A percentile compares a stretch with the other conserved stretches of the same genome.
Evolutionary conservation across 176 grass and related monocot genomes (phyloP).

Genomic region (Oryza meridionalis): DNA sequence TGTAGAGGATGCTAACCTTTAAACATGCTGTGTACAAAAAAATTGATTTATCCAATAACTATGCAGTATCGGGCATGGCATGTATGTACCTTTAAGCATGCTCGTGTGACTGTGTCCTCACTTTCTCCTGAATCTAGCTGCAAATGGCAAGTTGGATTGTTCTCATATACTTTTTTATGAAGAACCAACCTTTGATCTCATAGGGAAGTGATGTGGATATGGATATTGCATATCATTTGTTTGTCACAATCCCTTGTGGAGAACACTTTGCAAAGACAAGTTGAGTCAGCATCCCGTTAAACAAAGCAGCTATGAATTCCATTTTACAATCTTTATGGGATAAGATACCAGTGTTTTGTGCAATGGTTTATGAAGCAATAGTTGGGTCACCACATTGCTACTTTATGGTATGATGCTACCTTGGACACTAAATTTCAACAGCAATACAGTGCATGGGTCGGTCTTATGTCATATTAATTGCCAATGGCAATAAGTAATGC

Average conservation of each 20-base stretch:
- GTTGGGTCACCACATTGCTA: conserved; percentile 12
- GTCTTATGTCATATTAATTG: not conserved
- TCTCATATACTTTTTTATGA: conserved; percentile 15
- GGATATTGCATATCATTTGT: not conserved
- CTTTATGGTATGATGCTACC: not conserved
- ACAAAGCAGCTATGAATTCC: not conserved
- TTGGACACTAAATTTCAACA: not conserved
- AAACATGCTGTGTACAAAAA: not conserved
- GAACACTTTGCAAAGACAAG: conserved; percentile 3
- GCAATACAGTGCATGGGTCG: not conserved
- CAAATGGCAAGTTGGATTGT: not conserved
- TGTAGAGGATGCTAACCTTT: not conserved
- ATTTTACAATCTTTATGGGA: not conserved
- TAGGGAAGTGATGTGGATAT: not conserved
- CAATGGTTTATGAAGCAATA: not conserved
- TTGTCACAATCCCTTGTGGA: not conserved
- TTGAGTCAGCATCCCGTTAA: not conserved
- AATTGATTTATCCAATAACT: not conserved
- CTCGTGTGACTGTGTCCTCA: not conserved
- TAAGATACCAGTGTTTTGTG: conserved; percentile 5
- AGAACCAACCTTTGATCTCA: conserved; percentile 2
- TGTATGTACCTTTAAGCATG: conserved; percentile 8
- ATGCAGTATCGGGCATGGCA: not conserved
- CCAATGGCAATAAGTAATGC: not conserved
- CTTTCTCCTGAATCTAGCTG: not conserved